Conservation (phyloP, 2,329 filamentous ascomycete species). For the Ophiognomonia clavigignenti-juglandacearum region DNA sequence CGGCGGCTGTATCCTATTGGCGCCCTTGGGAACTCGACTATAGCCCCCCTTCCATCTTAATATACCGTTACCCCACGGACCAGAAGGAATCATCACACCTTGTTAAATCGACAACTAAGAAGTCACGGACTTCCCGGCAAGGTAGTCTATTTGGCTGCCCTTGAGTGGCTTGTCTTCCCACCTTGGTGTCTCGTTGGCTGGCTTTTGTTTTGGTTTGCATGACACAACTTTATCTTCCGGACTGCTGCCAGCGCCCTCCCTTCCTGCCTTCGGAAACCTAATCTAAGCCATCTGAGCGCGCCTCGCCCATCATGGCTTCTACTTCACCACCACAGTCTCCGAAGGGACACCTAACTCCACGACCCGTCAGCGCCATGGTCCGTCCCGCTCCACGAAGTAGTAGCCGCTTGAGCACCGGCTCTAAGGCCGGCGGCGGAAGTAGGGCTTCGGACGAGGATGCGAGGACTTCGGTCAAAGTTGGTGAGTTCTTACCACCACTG, state of each 20-base stretch:
- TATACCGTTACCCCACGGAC: too few relatives aligned
- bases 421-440: slow-evolving; percentile 70
- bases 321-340: slow-evolving; percentile 69
- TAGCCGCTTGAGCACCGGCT: slow-evolving; percentile 80
- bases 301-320: slow-evolving; percentile 53
- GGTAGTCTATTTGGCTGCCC: too few relatives aligned
- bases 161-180: background rate
- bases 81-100: too few relatives aligned
- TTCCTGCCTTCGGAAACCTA: too few relatives aligned
- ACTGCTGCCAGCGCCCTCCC: slow-evolving; percentile 8
- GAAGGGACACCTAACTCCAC: slow-evolving; percentile 48
- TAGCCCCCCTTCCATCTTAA: too few relatives aligned
- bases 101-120: too few relatives aligned
- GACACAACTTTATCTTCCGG: slow-evolving; percentile 1
- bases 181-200: slow-evolving; percentile 5
- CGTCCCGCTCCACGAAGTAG: slow-evolving; percentile 68
- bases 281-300: slow-evolving; percentile 13
- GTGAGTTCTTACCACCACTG: too few relatives aligned
- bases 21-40: too few relatives aligned
- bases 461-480: slow-evolving; percentile 92
- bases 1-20: too few relatives aligned
- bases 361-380: slow-evolving; percentile 78
- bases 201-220: slow-evolving; percentile 5
- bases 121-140: too few relatives aligned
- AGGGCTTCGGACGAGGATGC: slow-evolving; percentile 84